These are phyloP conservation scores for Fusarium miscanthi DNA, from an alignment of 2,329 filamentous ascomycete genomes.

Conservation along the genomic window DNA sequence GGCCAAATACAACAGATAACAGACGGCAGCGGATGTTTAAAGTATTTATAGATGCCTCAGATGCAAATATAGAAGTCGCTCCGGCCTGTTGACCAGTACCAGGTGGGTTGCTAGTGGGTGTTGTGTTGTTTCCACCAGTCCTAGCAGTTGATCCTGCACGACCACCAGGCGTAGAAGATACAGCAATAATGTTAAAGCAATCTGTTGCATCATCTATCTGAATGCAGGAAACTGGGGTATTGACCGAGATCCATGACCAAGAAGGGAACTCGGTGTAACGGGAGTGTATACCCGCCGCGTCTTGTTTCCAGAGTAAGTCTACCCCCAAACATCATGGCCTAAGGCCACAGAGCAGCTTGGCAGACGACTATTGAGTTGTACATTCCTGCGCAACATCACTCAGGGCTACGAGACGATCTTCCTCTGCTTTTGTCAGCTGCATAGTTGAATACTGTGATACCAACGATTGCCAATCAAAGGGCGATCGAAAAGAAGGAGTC, in stretches of 20 bases:
- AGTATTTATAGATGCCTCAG: background rate
- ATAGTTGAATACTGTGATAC: background rate
- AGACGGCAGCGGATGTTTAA: background rate
- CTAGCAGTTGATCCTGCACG: accelerated
- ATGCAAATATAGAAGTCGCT: background rate
- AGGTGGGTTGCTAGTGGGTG: background rate
- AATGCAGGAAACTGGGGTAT: background rate
- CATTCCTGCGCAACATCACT: background rate
- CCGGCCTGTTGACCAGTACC: too few species aligned
- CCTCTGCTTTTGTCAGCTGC: background rate
- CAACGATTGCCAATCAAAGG: background rate
- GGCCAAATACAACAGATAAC: accelerated
- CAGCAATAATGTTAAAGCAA: accelerated
- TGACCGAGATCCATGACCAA: background rate
- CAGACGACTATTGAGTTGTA: accelerated
- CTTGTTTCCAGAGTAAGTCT: background rate
- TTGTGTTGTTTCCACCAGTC: background rate
- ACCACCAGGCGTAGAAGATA: background rate
- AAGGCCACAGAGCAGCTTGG: accelerated
- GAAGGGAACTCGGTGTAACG: background rate
- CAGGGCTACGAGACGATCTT: background rate
- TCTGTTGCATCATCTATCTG: accelerated
- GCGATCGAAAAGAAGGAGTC: accelerated
- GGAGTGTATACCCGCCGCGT: background rate
- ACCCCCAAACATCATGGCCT: background rate